Base-by-base conservation (phyloP, 2,329 filamentous ascomycete species). In the Stagonosporopsis chrysanthemi region DNA sequence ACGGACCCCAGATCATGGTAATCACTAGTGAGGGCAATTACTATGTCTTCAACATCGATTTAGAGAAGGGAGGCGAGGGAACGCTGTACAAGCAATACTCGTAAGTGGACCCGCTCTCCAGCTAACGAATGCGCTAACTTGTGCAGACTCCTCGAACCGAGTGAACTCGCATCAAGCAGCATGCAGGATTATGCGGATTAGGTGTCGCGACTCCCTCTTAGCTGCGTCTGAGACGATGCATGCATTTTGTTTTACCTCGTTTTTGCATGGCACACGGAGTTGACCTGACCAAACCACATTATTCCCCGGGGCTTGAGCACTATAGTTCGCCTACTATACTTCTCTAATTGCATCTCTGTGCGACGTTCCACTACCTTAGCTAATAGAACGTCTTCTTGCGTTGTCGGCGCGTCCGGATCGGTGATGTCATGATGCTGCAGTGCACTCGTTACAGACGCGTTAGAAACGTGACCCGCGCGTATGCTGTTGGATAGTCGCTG, bases 1-100 rank as follows among this genome's bases (percentile, higher is more conserved):
- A 88, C 73, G 93, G 90, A 24, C 95, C 95, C 0, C 93, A 98
- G 70, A 91, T 99, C 45, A 98, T 99, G 93, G 91, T 98, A 0
- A 93, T 97, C 14, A 99, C 95, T 0, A 97, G 90, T 67, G 95
- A 99, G 74, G 95, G 95, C 9, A 89, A 89, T 23, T 98, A 97
- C 72, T 97, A 95, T 68, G 90, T 98, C 28, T 99, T 94, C 78
- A 94, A 91, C 64, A 92, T 99, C 52, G 93, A 99, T 74, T 86
- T 99, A 81, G 93, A 96, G 67, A 90, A 91, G 60, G 95, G 95
- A 17, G 95, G 95, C 23, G 95, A 99, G 78, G 95, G 95, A 0
- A 91, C 90, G 45, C 78, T 99, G 66, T 88, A 93, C 49, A 96
- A 96, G 75, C 91, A 96, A 73, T 97, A 92, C 75, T 96, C 92